Evolutionary conservation across 2,329 filamentous ascomycete species (phyloP).

Genomic region (Paraconiothyrium sp.): DNA sequence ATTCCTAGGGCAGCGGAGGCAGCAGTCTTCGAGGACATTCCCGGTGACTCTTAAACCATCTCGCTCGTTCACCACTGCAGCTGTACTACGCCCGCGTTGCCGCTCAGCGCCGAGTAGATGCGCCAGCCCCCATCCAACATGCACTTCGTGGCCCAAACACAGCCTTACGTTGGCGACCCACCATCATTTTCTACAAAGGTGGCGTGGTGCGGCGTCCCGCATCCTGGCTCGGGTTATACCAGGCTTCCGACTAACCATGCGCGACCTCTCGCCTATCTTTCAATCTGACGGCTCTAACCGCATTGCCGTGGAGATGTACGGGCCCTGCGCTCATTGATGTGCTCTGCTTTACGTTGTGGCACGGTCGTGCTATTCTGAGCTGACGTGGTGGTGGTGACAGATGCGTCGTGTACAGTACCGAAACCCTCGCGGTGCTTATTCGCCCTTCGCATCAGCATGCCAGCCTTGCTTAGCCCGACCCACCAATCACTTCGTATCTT

Average conservation of each 20-base stretch:
- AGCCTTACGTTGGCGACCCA: constrained; percentile 4
- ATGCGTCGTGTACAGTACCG: constrained; percentile 1
- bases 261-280: not conserved
- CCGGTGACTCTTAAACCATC: not conserved
- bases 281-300: not conserved
- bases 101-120: constrained; percentile 5
- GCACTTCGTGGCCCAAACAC: not conserved
- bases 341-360: not conserved
- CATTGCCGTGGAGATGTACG: not conserved
- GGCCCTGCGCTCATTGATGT: not conserved
- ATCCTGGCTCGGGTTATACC: not conserved
- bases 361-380: constrained; percentile 7
- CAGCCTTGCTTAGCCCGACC: constrained; percentile 13
- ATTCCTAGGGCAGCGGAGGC: not conserved
- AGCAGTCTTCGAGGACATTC: not conserved
- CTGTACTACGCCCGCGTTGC: not conserved
- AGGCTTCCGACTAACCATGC: not conserved
- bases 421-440: constrained; percentile 13
- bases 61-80: not conserved
- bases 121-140: constrained; percentile 1
- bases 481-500: constrained; percentile 4
- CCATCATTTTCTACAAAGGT: constrained; percentile 1
- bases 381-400: constrained; percentile 7
- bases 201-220: not conserved
- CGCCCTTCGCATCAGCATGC: constrained; percentile 1